A percentile compares a stretch with the other conserved stretches of the same genome.
phyloP scores from a whole-genome alignment of 768 basidiomycete species.

The Termitomyces sp. region DNA sequence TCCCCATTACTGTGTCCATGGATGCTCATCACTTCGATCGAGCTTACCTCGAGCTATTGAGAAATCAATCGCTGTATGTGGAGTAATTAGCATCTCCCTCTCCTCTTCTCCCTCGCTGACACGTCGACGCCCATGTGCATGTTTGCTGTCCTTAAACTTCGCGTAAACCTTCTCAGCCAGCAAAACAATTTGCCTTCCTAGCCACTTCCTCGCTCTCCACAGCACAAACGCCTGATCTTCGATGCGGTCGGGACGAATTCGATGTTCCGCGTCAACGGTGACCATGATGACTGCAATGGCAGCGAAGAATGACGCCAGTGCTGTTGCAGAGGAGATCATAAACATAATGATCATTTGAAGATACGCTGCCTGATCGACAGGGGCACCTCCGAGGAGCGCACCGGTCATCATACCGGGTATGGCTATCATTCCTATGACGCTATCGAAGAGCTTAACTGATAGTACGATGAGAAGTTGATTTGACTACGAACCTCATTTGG shows the following conservation, averaged over 20 bases:
- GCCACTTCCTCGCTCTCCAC: conserved; percentile 18
- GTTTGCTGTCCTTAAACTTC: neutral
- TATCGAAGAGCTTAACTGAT: conserved; percentile 16
- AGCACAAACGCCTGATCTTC: conserved; percentile 28
- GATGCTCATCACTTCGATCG: no score
- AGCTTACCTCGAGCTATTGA: no score
- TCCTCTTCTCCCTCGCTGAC: neutral
- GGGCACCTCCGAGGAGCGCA: conserved; percentile 81
- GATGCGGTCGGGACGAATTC: conserved; percentile 61
- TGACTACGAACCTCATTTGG: conserved; percentile 63
- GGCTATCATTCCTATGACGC: conserved; percentile 72
- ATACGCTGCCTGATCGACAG: conserved; percentile 79
- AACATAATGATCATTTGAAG: conserved; percentile 95
- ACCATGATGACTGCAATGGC: conserved; percentile 55
- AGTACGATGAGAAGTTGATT: neutral
- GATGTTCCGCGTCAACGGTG: conserved; percentile 63
- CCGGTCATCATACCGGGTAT: conserved; percentile 93
- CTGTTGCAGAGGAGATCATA: conserved; percentile 79
- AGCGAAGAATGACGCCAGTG: conserved; percentile 62
- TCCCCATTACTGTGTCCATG: no score
- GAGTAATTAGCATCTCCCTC: neutral
- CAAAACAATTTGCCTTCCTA: conserved; percentile 4
- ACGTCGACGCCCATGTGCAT: neutral
- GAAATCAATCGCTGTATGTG: neutral
- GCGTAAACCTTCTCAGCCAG: neutral